Conservation (phyloP, 768 basidiomycete species). For the Dioszegia crocea region DNA sequence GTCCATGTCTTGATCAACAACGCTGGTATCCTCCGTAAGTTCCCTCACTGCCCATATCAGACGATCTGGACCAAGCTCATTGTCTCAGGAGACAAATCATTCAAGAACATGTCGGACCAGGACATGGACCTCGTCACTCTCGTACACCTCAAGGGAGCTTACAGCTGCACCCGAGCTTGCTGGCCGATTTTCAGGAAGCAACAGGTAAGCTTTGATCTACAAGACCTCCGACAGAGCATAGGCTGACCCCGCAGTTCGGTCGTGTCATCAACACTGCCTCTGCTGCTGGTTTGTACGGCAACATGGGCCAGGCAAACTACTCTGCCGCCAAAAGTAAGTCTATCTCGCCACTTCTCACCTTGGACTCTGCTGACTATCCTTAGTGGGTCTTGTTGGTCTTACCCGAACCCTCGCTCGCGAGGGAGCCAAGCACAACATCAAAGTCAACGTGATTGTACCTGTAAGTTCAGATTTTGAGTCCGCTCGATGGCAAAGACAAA, state of each 20-base stretch:
- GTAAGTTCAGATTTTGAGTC: constrained; percentile 53
- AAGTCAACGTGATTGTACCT: constrained; percentile 80
- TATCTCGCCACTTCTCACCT: neutral
- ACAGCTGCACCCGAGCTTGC: constrained; percentile 83
- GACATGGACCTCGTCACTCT: constrained; percentile 85
- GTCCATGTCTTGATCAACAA: constrained; percentile 75
- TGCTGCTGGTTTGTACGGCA: constrained; percentile 90
- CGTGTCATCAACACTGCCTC: constrained; percentile 91
- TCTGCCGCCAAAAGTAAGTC: constrained; percentile 79
- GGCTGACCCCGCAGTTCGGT: constrained; percentile 61
- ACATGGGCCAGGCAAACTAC: constrained; percentile 96
- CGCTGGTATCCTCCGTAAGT: constrained; percentile 68
- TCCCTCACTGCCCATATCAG: neutral
- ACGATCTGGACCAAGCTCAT: neutral
- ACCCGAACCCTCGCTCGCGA: constrained; percentile 89
- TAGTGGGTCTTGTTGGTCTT: constrained; percentile 80
- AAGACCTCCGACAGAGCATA: neutral
- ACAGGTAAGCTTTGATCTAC: constrained; percentile 35
- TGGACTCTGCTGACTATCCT: constrained; percentile 2
- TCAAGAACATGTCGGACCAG: constrained; percentile 92
- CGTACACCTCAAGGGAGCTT: constrained; percentile 92
- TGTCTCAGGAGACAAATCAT: constrained; percentile 53
- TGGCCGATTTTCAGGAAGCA: constrained; percentile 82
- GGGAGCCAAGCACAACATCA: constrained; percentile 86
- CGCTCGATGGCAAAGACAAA: neutral